phyloP scores from a whole-genome alignment of 306 rosid species.

The Comarum palustre region DNA sequence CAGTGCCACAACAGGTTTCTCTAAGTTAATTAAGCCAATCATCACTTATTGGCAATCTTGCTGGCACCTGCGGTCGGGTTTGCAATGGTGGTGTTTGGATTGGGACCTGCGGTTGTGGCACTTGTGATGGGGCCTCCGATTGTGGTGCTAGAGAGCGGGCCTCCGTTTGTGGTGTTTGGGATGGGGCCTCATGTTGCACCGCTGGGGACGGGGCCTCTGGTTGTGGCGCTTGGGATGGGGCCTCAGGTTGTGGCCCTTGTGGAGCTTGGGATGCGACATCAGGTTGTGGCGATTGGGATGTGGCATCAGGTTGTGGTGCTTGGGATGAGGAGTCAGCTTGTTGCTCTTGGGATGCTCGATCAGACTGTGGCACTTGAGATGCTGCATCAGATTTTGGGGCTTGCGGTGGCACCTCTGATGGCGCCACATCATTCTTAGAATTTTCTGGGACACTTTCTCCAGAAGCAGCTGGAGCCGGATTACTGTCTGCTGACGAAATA shows the following conservation, averaged over 20 bases:
- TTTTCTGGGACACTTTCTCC: conserved; percentile 36
- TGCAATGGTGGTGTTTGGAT: conserved; percentile 24
- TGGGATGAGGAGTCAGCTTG: conserved; percentile 26
- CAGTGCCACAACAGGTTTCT: not conserved
- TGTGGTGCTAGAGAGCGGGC: conserved; percentile 32
- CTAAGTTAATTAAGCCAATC: not conserved
- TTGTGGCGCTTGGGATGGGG: conserved; percentile 7
- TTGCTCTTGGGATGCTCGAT: conserved; percentile 23
- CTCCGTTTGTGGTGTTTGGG: conserved; percentile 26
- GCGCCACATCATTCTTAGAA: conserved; percentile 27
- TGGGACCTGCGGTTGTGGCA: conserved; percentile 8
- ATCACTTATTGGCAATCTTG: conserved; percentile 34
- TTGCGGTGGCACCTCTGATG: conserved; percentile 22
- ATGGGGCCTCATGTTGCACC: not conserved
- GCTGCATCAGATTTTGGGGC: conserved; percentile 9
- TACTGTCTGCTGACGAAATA: conserved; percentile 36
- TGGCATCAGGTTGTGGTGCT: conserved; percentile 4
- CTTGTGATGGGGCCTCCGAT: not conserved
- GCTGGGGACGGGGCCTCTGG: conserved; percentile 38
- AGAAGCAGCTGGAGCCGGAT: conserved; percentile 28
- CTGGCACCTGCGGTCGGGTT: conserved; percentile 39
- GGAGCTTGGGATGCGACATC: conserved; percentile 39
- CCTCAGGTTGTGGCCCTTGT: conserved; percentile 1
- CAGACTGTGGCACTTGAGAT: conserved; percentile 20
- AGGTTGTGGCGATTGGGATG: conserved; percentile 16